Evolutionary conservation across 2,329 filamentous ascomycete genomes (phyloP), one percentile per base, ranked within the genome.

Genomic region (Fusarium multiceps): DNA sequence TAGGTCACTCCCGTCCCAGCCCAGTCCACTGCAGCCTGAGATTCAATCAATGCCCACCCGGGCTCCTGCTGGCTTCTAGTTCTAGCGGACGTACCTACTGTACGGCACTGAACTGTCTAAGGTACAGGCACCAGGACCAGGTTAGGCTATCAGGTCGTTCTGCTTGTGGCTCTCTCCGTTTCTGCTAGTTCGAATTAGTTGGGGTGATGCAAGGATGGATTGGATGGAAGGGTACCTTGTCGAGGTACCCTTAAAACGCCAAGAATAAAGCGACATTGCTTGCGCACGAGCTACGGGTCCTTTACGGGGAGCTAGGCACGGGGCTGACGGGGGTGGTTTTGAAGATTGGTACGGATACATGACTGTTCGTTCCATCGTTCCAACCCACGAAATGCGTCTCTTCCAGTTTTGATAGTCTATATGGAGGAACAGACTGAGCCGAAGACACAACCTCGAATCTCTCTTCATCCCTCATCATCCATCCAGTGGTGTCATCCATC

Each of bases 91-190:
- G 40, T 27, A 47, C 58, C 45, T 50, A 58, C 55, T 21, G 42
- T 28, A 60, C 57, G 57, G 57, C 57, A 59, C 51, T 18, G 30
- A 23, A 43, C 28, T 34, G 53, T 55, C 49, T 51, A 53, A 59
- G 30, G 54, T 57, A 65, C 61, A 65, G 61, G 63, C 47, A 60
- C 55, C 47, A 46, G 28, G 32, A 60, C 55, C 47, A 46, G 37
- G 32, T n/a, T 25, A 57, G 34, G 55, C 55, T 50, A 69, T 68
- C 66, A 69, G 58, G 60, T 63, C 48, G 53, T 69, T 66, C 64
- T 65, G 56, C 47, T 47, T 69, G 47, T 69, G 60, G 68, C 71
- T 72, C 69, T 73, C 72, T 68, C 69, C 72, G 69, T 74, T 73
- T 71, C 64, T 73, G 60, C 70, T 68, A 65, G 66, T 64, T 68